These are phyloP conservation scores for Phialocephala sp. DNA, from an alignment of 2,329 filamentous ascomycete species.

Conservation along the genomic window DNA sequence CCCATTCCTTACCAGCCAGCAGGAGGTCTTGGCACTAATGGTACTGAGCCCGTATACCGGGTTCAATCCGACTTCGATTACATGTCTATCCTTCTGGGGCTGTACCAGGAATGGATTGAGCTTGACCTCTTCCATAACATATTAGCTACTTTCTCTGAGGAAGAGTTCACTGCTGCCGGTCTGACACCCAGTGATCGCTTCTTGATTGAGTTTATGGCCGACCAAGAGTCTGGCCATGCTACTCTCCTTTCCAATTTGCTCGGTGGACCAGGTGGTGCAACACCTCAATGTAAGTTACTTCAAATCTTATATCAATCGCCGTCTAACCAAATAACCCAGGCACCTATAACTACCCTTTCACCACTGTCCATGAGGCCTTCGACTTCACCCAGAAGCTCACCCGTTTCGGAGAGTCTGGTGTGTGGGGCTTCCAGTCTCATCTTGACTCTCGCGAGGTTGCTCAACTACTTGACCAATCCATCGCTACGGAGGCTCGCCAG, in stretches of 20 bases:
- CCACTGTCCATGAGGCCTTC: constrained; percentile 75
- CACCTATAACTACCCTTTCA: constrained; percentile 81
- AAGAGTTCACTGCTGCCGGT: constrained; percentile 72
- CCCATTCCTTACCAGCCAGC: constrained; percentile 75
- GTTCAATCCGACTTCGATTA: constrained; percentile 85
- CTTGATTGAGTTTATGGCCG: constrained; percentile 76
- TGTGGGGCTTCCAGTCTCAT: constrained; percentile 81
- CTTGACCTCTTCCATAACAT: constrained; percentile 82
- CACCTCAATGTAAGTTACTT: constrained; percentile 60
- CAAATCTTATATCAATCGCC: background rate
- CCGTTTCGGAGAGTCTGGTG: constrained; percentile 77
- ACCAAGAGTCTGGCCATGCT: constrained; percentile 79
- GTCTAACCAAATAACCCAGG: constrained; percentile 41
- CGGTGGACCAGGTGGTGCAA: constrained; percentile 63
- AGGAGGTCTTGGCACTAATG: constrained; percentile 79
- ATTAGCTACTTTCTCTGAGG: constrained; percentile 68
- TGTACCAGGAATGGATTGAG: constrained; percentile 87
- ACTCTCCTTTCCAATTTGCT: constrained; percentile 81
- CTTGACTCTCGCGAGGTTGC: constrained; percentile 77
- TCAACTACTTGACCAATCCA: constrained; percentile 75
- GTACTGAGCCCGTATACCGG: constrained; percentile 76
- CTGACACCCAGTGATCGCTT: constrained; percentile 72
- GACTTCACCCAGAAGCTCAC: constrained; percentile 90
- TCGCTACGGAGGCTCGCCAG: constrained; percentile 80
- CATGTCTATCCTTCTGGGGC: constrained; percentile 70